Evolutionary conservation across 768 basidiomycete species (phyloP).

Genomic region (Rhizopogon salebrosus): DNA sequence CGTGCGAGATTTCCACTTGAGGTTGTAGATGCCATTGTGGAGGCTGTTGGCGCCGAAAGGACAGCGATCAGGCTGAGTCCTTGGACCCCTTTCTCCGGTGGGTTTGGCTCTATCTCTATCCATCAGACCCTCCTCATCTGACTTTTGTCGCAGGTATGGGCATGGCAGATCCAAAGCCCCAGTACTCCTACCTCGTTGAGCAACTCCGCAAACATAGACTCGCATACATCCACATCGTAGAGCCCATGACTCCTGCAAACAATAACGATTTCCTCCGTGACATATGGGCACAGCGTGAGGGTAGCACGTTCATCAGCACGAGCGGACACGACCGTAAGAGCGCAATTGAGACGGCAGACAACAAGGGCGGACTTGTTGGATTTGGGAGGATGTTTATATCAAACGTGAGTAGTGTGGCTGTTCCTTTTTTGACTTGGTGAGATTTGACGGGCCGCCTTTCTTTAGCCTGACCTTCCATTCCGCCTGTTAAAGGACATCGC

Average conservation of each 20-base stretch:
- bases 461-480: conserved; percentile 27
- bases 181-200: conserved; percentile 45
- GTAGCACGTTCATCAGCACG: conserved; percentile 34
- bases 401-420: conserved; percentile 26
- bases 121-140: conserved; percentile 11
- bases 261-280: conserved; percentile 41
- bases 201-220: conserved; percentile 32
- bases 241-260: conserved; percentile 29
- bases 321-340: conserved; percentile 40
- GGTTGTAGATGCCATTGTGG: conserved; percentile 44
- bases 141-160: conserved; percentile 36
- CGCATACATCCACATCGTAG: conserved; percentile 50
- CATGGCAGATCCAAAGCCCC: conserved; percentile 50
- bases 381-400: conserved; percentile 34
- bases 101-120: neutral
- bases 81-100: conserved; percentile 33
- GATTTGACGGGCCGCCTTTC: neutral
- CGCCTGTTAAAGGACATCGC: conserved; percentile 19
- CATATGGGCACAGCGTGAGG: conserved; percentile 34
- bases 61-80: conserved; percentile 55
- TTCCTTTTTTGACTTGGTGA: too few relatives aligned
- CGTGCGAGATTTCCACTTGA: conserved; percentile 54
- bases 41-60: conserved; percentile 49
- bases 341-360: conserved; percentile 33
- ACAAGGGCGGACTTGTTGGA: conserved; percentile 27